Conservation (phyloP, 2,329 filamentous ascomycete species). For the Sarocladium oryzae region DNA sequence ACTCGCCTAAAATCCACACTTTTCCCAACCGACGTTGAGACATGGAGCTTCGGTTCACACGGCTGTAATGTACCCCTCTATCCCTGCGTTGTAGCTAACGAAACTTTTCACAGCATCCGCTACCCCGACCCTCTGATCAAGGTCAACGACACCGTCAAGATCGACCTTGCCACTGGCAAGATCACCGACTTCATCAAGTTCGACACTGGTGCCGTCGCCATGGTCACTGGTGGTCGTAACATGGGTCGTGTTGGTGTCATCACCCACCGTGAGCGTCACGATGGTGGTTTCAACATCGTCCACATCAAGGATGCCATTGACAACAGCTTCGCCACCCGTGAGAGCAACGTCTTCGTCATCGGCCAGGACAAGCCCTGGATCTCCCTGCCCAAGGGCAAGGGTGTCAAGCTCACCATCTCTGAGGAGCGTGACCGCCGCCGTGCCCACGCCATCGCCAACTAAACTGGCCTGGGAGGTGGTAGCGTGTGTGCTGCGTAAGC, state of each 20-base stretch:
- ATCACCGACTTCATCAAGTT: constrained; percentile 98
- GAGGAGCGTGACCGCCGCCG: constrained; percentile 99
- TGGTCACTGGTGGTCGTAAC: constrained; percentile 99
- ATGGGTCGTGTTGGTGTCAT: constrained; percentile 99
- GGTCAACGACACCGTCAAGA: constrained; percentile 99
- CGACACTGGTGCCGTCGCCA: constrained; percentile 95
- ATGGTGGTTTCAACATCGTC: constrained; percentile 99
- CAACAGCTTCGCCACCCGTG: constrained; percentile 99
- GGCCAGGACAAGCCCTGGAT: constrained; percentile 99
- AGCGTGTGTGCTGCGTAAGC: not conserved
- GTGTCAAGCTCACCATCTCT: constrained; percentile 98
- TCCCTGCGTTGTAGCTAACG: constrained; percentile 32
- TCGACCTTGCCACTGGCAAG: constrained; percentile 94
- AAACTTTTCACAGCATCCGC: constrained; percentile 66
- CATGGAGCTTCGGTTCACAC: constrained; percentile 31
- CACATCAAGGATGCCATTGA: constrained; percentile 99
- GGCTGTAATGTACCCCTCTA: constrained; percentile 44
- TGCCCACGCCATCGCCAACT: constrained; percentile 51
- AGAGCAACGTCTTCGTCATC: constrained; percentile 99
- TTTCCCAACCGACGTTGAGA: constrained; percentile 10
- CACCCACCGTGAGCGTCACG: constrained; percentile 99
- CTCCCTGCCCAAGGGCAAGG: constrained; percentile 99
- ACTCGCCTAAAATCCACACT: not conserved
- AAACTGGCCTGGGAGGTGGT: constrained; percentile 24
- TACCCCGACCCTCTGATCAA: constrained; percentile 98